Percentiles rank a stretch among this genome's conserved stretches.
Conservation (phyloP, 78 protist species). For the Tieghemostelium lacteum region DNA sequence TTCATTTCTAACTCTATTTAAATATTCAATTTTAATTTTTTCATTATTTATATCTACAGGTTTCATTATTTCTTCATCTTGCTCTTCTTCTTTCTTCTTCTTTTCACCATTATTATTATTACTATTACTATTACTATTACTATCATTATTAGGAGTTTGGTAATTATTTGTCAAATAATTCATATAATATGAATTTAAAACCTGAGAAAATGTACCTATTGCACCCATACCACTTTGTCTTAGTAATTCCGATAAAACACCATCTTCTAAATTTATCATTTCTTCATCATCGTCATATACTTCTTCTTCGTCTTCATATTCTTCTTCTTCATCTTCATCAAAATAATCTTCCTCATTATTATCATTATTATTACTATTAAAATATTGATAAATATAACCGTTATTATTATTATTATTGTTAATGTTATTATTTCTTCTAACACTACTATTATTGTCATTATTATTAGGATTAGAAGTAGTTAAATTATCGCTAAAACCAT, state of each 20-base stretch:
- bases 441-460: neutral
- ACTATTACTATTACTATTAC: neutral
- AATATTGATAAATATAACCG: neutral
- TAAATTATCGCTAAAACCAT: neutral
- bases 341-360: neutral
- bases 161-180: neutral
- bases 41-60: neutral
- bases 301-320: neutral
- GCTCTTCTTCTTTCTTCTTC: slow-evolving; percentile 1
- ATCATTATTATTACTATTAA: neutral
- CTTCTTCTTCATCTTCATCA: slow-evolving; percentile 10
- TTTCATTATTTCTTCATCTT: neutral
- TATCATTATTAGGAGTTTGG: neutral
- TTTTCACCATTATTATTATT: neutral
- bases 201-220: too few species aligned
- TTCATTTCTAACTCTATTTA: neutral
- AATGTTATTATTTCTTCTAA: neutral
- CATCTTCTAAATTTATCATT: neutral
- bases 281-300: neutral
- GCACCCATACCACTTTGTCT: neutral
- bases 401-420: neutral
- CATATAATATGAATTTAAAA: neutral
- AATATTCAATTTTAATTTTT: neutral
- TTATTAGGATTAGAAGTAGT: too few species aligned
- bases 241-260: too few species aligned